Evolutionary conservation across 257 asterid genomes (phyloP), one percentile per base, ranked within the genome.

Genomic region (Solanum virginianum): DNA sequence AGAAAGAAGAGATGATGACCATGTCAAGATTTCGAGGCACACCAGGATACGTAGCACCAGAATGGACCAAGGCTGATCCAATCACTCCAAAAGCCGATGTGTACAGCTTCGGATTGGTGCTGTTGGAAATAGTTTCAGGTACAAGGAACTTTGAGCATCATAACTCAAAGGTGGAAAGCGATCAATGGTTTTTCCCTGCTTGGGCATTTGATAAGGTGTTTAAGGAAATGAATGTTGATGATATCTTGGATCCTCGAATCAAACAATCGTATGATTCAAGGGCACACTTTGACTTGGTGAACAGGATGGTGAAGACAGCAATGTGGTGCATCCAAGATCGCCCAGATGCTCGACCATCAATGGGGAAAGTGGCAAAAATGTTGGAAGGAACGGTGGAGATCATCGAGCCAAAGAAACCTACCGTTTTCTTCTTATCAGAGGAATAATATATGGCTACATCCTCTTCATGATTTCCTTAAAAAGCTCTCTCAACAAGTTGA

Each of bases 341-440:
- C 60, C 91, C 95, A 17, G 98, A 92, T 62, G 60, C 74, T 77
- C 87, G 98, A 88, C 99, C 99, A 77, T 92, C 98, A 4, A 96
- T 96, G 98, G 98, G 98, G 87, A 93, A 96, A 87, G 98, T 93
- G 77, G 96, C 98, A 1, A 94, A 93, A 92, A 96, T 96, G 99
- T 82, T 93, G 63, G 99, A 96, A 86, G 99, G 98, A 85, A 90
- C 96, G 0, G 90, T 94, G 26, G 99, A 94, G 92, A 94, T 95
- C 71, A 92, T 88, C 10, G 92, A 90, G 87, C 98, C 99, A 0
- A 85, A 90, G 80, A 92, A 88, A 59, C 98, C 98, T 0, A 89
- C 92, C 0, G 92, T 93, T 29, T 94, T 91, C 86, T 93, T 87
- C 91, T 72, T 94, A 72, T 89, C 88, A 10, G 91, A 85, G 32